Evolutionary conservation across 2,329 filamentous ascomycete species (phyloP), one percentile per base, ranked within the genome.

Genomic region (Aspergillus sp.): DNA sequence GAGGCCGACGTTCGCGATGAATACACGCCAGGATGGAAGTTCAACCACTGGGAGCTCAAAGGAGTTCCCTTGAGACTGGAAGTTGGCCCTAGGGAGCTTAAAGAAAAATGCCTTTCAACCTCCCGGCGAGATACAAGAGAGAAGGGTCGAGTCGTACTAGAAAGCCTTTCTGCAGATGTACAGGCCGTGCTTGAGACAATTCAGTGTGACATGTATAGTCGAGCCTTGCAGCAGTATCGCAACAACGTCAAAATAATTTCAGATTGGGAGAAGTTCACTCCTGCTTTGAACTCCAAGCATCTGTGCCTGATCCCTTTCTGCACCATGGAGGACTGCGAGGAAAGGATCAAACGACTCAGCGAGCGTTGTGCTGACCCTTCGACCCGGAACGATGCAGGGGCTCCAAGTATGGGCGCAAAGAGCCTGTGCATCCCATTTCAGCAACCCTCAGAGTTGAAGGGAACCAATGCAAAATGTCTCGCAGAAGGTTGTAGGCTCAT

Each of bases 1-100:
- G 89, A 96, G 64, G 85, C 88, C 51, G 95, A 99, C 73, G 84
- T 86, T 73, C 88, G 96, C 59, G 93, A 98, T 51, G 90, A 89
- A 64, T 96, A 98, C 75, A 86, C 92, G 59, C 93, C 95, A 39
- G 92, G 91, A 64, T 98, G 90, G 88, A 99, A 99, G 78, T 99
- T 99, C 82, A 96, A 96, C 78, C 93, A 99, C 78, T 97, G 92
- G 91, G 96, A 99, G 76, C 83, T 98, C 68, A 96, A 93, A 79
- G 95, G 96, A 73, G 89, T 98, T 44, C 95, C 96, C 46, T 85
- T 99, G 39, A 89, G 95, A 59, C 83, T 99, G 58, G 95, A 99
- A 76, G 96, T 96, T 70, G 95, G 96, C 5, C 93, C 95, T 69
- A 96, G 96, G 78, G 95, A 98, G 72, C 88, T 89, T 12, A 91